A percentile compares a stretch with the other conserved stretches of the same genome.
Conservation (phyloP, 306 rosid species). For the Luffa acutangula region DNA sequence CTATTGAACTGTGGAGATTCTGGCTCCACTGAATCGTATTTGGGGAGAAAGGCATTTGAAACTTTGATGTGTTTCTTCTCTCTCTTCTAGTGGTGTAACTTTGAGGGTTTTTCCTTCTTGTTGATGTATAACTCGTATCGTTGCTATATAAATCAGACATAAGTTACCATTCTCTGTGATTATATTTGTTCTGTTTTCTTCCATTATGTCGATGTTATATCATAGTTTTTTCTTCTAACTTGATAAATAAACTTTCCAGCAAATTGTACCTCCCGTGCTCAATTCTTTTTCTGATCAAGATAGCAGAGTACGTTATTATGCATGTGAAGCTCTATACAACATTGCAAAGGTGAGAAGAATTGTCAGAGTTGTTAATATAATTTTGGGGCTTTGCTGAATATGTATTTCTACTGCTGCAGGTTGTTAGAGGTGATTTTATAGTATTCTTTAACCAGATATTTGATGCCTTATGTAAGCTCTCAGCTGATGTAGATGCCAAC, state of each 20-base stretch:
- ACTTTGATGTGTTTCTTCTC: background rate
- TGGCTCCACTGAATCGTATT: background rate
- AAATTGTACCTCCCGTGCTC: slow-evolving; percentile 90
- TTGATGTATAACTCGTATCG: background rate
- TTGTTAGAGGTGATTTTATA: slow-evolving; percentile 97
- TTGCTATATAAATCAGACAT: background rate
- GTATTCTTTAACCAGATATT: slow-evolving; percentile 91
- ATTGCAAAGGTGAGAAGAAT: slow-evolving; percentile 79
- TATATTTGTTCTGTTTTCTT: background rate
- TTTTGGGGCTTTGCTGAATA: slow-evolving; percentile 20
- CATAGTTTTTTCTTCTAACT: slow-evolving; percentile 5
- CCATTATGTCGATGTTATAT: background rate
- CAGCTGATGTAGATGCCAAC: slow-evolving; percentile 88
- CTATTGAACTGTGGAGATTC: background rate
- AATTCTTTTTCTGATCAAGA: slow-evolving; percentile 89
- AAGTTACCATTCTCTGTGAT: background rate
- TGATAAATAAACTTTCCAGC: slow-evolving; percentile 34
- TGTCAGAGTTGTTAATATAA: slow-evolving; percentile 12
- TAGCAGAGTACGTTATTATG: slow-evolving; percentile 98
- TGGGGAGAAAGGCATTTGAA: background rate
- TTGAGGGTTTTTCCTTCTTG: background rate
- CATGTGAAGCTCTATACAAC: slow-evolving; percentile 94
- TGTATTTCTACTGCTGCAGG: slow-evolving; percentile 39
- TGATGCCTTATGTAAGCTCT: slow-evolving; percentile 97
- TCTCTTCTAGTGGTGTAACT: background rate